These are phyloP conservation scores for Rostrohypoxylon terebratum DNA, from an alignment of 495 filamentous ascomycete species.

Conservation along the genomic window DNA sequence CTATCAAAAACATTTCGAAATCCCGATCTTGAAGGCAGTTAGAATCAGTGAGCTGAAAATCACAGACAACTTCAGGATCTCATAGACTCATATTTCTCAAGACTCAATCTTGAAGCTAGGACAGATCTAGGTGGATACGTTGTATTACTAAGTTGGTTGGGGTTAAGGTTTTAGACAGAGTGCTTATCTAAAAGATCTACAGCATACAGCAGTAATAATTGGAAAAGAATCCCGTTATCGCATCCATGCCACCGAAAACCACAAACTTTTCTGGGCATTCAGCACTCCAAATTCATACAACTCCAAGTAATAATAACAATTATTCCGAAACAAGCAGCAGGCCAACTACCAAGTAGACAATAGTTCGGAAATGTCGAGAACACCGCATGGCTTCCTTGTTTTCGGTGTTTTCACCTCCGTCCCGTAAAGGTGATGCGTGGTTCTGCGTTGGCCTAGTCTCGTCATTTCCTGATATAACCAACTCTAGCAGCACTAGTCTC, in stretches of 20 bases:
- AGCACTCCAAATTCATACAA: no score
- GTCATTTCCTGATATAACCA: constrained; percentile 61
- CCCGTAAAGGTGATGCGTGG: constrained; percentile 53
- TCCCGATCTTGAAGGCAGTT: background rate
- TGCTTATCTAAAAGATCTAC: constrained; percentile 39
- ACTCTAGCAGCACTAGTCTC: constrained; percentile 52
- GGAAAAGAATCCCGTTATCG: constrained; percentile 17
- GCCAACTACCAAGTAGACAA: background rate
- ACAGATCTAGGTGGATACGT: no score
- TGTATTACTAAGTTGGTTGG: constrained; percentile 1
- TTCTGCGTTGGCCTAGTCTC: constrained; percentile 63
- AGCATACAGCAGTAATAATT: no score
- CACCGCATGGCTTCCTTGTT: constrained; percentile 45
- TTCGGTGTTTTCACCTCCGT: constrained; percentile 47
- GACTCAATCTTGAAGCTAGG: no score
- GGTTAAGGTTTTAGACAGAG: background rate
- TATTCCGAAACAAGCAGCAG: background rate
- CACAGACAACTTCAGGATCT: background rate
- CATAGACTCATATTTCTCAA: no score
- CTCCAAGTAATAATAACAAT: background rate
- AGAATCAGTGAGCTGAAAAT: background rate
- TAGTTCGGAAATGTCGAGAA: constrained; percentile 6
- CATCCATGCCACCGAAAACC: background rate
- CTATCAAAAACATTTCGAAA: background rate
- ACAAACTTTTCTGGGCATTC: constrained; percentile 8